A percentile compares a stretch with the other conserved stretches of the same genome.
phyloP scores from a whole-genome alignment of 140 eudicot genomes.

The Bidens hawaiensis region DNA sequence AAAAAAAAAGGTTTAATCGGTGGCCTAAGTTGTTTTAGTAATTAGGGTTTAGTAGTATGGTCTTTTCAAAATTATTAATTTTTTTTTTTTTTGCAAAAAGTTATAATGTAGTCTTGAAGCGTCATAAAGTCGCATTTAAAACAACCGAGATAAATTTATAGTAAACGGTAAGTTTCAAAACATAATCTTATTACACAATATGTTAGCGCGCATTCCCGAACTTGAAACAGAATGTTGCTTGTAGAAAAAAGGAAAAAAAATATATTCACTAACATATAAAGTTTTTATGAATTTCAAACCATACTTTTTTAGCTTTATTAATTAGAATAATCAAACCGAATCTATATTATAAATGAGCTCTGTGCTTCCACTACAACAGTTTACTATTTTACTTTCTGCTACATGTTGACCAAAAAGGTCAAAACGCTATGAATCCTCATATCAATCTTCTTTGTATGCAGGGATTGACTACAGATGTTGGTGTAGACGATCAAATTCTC shows the following conservation, averaged over 20 bases:
- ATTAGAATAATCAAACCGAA: too few species aligned
- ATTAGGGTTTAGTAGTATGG: not conserved
- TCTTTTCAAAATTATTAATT: too few species aligned
- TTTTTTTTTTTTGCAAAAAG: too few species aligned
- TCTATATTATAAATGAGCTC: too few species aligned
- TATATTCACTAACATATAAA: too few species aligned
- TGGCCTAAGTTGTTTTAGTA: not conserved
- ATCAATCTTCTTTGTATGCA: constrained; percentile 15
- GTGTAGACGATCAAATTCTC: constrained; percentile 62
- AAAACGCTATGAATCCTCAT: not conserved
- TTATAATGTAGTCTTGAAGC: not conserved
- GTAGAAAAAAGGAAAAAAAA: not conserved
- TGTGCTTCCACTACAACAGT: not conserved
- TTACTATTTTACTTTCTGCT: constrained; percentile 4
- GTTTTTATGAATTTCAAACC: not conserved
- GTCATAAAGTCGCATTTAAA: not conserved
- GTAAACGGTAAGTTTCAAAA: not conserved
- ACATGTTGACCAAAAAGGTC: not conserved
- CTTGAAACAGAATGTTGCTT: not conserved
- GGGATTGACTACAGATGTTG: constrained; percentile 46
- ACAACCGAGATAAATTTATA: constrained; percentile 5
- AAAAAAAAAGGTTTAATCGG: too few species aligned
- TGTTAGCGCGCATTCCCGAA: not conserved
- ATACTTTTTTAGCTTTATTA: not conserved
- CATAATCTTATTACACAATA: not conserved